Evolutionary conservation across 768 basidiomycete species (phyloP), one percentile per base, ranked within the genome.

Genomic region (Chalciporus piperatus): DNA sequence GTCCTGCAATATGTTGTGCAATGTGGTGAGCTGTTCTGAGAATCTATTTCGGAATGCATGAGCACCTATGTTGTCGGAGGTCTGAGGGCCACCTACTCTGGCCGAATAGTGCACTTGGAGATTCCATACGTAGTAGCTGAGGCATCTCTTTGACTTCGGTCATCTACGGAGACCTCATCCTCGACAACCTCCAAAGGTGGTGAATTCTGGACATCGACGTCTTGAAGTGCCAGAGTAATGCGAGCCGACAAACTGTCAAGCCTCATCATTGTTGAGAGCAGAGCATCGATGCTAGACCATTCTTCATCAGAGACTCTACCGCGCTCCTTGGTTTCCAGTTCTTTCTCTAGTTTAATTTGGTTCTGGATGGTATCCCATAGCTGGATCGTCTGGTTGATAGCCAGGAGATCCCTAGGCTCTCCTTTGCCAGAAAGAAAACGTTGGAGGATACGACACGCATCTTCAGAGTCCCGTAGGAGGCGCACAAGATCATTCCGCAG

Each of bases 391-490:
- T 74, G 71, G 54, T 79, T 79, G 37, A 95, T 78, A 2, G 82
- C 72, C 11, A 81, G 65, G 23, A 95, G 74, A 60, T 93, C 92
- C 44, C 66, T 74, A 17, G 79, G 66, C 49, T 82, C 81, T 23
- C 88, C 89, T 48, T 83, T 80, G 2, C 85, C 79, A 12, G 89
- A 74, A 3, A 85, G 66, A 58, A 94, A 87, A 54, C 80, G 82
- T 59, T 95, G 92, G 14, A 89, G 79, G 41, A 91, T 80, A 12
- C 92, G 86, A 12, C 79, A 77, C 4, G 79, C 76, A 63, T 95
- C 92, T 59, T 86, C 89, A 2, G 81, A 69, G 41, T 79, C 73
- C 22, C 73, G 73, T 42, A 95, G 67, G 20, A 75, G 62, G 40
- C 74, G 76, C 14, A 75, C 64, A 16, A 93, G 69, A 59, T 92